Base-by-base conservation (phyloP, 2,329 filamentous ascomycete genomes). In the Sclerotinia sclerotiorum region DNA sequence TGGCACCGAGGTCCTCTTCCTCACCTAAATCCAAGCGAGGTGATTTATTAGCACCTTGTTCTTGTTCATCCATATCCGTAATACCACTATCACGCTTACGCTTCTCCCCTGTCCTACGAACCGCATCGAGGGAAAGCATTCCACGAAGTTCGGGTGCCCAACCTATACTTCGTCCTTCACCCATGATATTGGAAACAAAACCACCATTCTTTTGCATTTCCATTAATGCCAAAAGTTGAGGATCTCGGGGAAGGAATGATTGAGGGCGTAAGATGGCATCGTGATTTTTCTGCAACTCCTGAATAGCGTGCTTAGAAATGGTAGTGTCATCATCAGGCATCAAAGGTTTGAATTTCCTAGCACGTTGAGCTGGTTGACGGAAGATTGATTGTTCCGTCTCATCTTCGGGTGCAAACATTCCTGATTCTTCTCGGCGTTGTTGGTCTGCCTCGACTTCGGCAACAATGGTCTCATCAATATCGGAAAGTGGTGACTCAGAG, bases 141-240 rank as follows among this genome's bases (percentile, higher is more conserved):
- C 91, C 93, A 70, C 92, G 90, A 27, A 99, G 85, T 80, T 99
- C 95, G 0, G 94, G 94, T 4, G 94, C 94, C 94, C 93, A 97
- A 54, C 87, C 87, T 72, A 87, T 85, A 73, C 89, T 89, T 71
- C 91, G 88, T 49, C 89, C 91, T 70, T 94, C 92, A 65, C 91
- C 89, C 81, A 97, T 89, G 71, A 97, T 89, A 74, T 88, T 94
- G 5, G 90, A 91, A 24, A 97, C 92, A 75, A 99, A 98, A 51
- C 89, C 92, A 66, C 95, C 94, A 66, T 87, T 93, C 81, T 91
- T 93, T 79, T 97, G 95, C 85, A 97, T 90, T 74, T 94, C 92
- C 83, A 97, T 90, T 29, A 99, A 82, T 46, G 93, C 92, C 42
- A 98, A 84, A 19, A 98, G 84, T 66, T 94, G 88, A 1, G 94